Evolutionary conservation across 257 asterid species (phyloP), one percentile per base, ranked within the genome.

Genomic region (Ehretia macrophylla): DNA sequence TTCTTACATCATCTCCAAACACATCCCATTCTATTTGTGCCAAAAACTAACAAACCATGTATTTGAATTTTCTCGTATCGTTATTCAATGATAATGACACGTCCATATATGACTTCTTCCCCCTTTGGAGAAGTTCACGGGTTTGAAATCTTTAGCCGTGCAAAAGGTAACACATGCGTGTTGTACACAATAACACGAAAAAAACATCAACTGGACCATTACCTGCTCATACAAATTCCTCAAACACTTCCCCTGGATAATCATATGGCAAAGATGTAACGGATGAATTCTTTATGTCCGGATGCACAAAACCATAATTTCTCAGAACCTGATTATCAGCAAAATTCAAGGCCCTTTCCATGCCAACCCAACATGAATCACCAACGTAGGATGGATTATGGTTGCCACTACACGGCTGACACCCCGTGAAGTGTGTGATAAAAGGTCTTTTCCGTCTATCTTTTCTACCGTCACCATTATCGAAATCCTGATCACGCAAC

Each of bases 321-420:
- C 82, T 65, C 5, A 87, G 50, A 63, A 85, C 95, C 51, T 87
- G 96, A 77, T 85, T 81, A 68, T 87, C 92, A 5, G 89, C 95
- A 17, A 85, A 85, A 55, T 85, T 83, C 11, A 87, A 62, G 4
- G 96, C 96, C 32, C 77, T 78, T 20, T 83, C 92, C 85, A 87
- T 80, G 48, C 82, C 92, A 21, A 75, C 75, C 80, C 63, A 54
- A 48, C 96, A 87, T 0, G 85, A 66, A 17, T 79, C 74, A 17
- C 83, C 89, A 57, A 60, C 42, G 35, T 80, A 89, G 37, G 65
- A 75, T 20, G 85, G 78, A 47, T 84, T 84, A 23, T 84, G 83
- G 22, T 72, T 74, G 60, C 97, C 97, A 18, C 84, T 84, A 32
- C 97, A 89, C 40, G 95, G 97, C 74, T 89, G 97, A 55, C 97